phyloP scores from a whole-genome alignment of 306 rosid species.

The Trichosanthes cucumerina region DNA sequence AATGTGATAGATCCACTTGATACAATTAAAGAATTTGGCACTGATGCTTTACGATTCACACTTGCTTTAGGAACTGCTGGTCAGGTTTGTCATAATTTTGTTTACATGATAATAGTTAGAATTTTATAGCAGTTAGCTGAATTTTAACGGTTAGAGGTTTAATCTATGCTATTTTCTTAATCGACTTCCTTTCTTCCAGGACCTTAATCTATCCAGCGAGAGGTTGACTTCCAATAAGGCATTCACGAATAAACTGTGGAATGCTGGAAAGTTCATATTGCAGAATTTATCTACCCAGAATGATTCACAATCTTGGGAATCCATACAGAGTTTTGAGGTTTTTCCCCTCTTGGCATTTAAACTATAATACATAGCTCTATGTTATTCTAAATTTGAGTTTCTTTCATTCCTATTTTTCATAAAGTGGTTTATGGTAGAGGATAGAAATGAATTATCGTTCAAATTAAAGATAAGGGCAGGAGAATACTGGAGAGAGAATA shows the following conservation, averaged over 20 bases:
- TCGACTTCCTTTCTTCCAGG: conserved; percentile 34
- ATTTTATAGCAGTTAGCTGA: neutral
- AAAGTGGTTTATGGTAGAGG: neutral
- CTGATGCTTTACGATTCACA: conserved; percentile 92
- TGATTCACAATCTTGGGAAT: conserved; percentile 58
- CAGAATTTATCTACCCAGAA: conserved; percentile 65
- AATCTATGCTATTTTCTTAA: neutral
- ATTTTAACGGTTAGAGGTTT: neutral
- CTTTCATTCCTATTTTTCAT: neutral
- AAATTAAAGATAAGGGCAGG: neutral
- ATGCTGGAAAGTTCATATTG: conserved; percentile 84
- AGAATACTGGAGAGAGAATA: neutral
- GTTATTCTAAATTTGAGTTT: neutral
- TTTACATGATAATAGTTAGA: neutral
- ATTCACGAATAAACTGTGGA: conserved; percentile 95
- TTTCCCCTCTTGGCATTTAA: neutral
- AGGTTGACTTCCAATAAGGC: conserved; percentile 83
- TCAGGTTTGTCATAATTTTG: conserved; percentile 47
- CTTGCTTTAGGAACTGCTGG: conserved; percentile 97
- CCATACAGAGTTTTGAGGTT: conserved; percentile 49
- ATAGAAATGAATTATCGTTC: neutral
- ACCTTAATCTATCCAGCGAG: conserved; percentile 86
- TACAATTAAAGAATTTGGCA: conserved; percentile 80
- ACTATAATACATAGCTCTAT: neutral
- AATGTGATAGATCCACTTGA: conserved; percentile 89